Percentiles rank a stretch among this genome's conserved stretches.
These are phyloP conservation scores for Pezicula neosporulosa DNA, from an alignment of 2,329 filamentous ascomycete species.

Conservation along the genomic window DNA sequence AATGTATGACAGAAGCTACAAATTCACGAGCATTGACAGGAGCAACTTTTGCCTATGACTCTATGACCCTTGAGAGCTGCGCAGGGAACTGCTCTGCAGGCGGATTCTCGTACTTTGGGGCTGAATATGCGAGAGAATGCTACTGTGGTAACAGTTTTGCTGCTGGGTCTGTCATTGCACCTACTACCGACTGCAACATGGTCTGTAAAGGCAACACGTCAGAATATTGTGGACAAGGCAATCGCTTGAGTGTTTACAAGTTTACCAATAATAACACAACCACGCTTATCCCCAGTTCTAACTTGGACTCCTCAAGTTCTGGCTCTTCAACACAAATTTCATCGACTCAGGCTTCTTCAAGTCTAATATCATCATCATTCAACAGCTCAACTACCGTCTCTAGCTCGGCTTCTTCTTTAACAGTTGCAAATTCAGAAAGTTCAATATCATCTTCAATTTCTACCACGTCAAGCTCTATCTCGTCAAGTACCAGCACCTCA, in stretches of 20 bases:
- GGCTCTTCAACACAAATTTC: too few species aligned
- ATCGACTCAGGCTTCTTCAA: too few species aligned
- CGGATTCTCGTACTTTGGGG: constrained; percentile 29
- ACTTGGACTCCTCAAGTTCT: too few species aligned
- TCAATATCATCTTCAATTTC: background rate
- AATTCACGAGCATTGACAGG: constrained; percentile 10
- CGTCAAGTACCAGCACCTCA: too few species aligned
- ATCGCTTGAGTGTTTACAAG: constrained; percentile 12
- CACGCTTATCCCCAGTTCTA: too few species aligned
- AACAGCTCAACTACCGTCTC: too few species aligned
- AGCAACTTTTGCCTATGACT: constrained; percentile 9
- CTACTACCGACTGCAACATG: constrained; percentile 19
- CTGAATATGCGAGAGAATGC: constrained; percentile 14
- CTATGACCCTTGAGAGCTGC: constrained; percentile 25
- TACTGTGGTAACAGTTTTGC: constrained; percentile 9
- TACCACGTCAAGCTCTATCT: background rate
- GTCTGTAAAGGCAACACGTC: constrained; percentile 25
- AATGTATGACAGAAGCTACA: constrained; percentile 4
- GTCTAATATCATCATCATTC: too few species aligned
- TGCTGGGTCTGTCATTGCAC: constrained; percentile 5
- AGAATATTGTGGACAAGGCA: constrained; percentile 31
- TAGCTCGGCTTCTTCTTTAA: too few species aligned
- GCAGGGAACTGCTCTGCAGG: constrained; percentile 10
- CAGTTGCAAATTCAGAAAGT: too few species aligned
- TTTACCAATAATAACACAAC: too few species aligned